phyloP scores from a whole-genome alignment of 306 rosid species.

The Casuarina equisetifolia region DNA sequence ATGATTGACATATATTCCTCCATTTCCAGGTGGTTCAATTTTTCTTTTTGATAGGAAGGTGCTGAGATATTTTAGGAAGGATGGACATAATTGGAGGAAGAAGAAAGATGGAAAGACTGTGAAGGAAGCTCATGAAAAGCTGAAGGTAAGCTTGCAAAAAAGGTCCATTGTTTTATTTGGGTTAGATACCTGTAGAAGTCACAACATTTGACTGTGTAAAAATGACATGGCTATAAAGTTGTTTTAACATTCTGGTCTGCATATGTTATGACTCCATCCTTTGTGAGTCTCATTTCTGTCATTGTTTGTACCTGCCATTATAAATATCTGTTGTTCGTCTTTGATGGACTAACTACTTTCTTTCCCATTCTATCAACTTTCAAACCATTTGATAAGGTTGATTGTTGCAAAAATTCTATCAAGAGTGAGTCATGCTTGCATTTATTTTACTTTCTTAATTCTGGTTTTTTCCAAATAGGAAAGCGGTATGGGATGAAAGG shows the following conservation, averaged over 20 bases:
- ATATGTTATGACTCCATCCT: neutral
- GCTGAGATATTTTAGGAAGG: constrained; percentile 89
- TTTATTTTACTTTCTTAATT: too few relatives aligned
- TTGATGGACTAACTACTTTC: neutral
- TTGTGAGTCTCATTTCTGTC: too few relatives aligned
- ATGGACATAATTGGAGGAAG: constrained; percentile 95
- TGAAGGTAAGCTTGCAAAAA: constrained; percentile 59
- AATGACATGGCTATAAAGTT: neutral
- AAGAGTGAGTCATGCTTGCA: neutral
- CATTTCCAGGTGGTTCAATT: constrained; percentile 77
- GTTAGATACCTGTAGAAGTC: neutral
- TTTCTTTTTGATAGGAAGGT: constrained; percentile 87
- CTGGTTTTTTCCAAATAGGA: neutral
- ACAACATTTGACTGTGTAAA: neutral
- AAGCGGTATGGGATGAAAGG: neutral
- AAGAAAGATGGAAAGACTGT: constrained; percentile 89
- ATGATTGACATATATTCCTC: constrained; percentile 28
- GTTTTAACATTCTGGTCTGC: neutral
- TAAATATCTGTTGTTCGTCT: neutral
- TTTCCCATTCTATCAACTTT: neutral
- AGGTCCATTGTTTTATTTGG: constrained; percentile 9
- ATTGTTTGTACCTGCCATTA: neutral
- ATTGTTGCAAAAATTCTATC: neutral
- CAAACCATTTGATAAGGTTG: neutral
- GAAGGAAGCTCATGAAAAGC: constrained; percentile 93